A percentile compares a stretch with the other conserved stretches of the same genome.
These are phyloP conservation scores for Fusarium musae DNA, from an alignment of 2,329 filamentous ascomycete species.

Conservation along the genomic window DNA sequence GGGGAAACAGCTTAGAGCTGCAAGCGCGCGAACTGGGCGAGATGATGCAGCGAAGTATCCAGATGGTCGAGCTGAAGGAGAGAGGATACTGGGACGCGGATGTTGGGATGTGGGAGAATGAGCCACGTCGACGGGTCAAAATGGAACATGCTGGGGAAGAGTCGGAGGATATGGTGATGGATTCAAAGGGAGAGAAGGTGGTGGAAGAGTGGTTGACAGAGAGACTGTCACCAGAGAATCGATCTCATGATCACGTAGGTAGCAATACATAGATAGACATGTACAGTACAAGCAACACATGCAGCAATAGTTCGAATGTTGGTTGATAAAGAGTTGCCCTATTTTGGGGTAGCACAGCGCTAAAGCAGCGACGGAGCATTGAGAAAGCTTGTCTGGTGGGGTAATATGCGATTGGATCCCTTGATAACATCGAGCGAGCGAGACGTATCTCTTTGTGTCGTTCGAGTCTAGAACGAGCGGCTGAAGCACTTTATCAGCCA, in stretches of 20 bases:
- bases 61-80: slow-evolving; percentile 58
- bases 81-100: slow-evolving; percentile 56
- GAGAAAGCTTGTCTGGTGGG: slow-evolving; percentile 41
- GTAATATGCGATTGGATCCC: slow-evolving; percentile 1
- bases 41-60: slow-evolving; percentile 62
- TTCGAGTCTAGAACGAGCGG: slow-evolving; percentile 8
- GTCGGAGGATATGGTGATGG: slow-evolving; percentile 41
- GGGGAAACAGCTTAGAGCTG: slow-evolving; percentile 56
- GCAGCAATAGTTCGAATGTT: background rate
- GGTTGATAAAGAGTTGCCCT: background rate
- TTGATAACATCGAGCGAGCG: background rate
- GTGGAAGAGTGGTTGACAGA: slow-evolving; percentile 49
- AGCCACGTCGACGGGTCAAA: slow-evolving; percentile 53
- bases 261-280: background rate
- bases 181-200: slow-evolving; percentile 40
- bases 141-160: slow-evolving; percentile 51
- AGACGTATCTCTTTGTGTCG: background rate
- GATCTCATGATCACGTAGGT: background rate
- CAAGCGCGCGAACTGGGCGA: slow-evolving; percentile 61
- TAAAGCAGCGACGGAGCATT: slow-evolving; percentile 28
- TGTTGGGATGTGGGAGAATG: slow-evolving; percentile 47
- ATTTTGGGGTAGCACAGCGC: slow-evolving; percentile 10
- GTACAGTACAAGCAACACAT: background rate
- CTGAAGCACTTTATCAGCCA: background rate
- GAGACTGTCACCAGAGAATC: slow-evolving; percentile 9